Evolutionary conservation across 768 basidiomycete species (phyloP), one percentile per base, ranked within the genome.

Genomic region (Boletus rufocinnamomeus): DNA sequence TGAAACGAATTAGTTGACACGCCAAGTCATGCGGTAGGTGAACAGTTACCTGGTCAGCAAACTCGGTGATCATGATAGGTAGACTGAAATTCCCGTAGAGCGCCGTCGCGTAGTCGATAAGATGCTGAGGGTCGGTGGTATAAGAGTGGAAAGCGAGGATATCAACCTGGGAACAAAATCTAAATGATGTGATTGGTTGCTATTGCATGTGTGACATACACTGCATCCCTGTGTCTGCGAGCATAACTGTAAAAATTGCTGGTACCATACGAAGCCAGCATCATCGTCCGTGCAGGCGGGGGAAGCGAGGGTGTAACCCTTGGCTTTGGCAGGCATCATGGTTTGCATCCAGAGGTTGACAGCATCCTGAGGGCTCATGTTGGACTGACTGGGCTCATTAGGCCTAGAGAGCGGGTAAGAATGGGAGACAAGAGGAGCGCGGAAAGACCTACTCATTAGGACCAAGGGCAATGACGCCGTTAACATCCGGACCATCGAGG

Each of bases 121-220:
- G 76, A 11, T 74, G 69, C 0, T 76, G 40, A 9, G 79, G 59
- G 16, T 74, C 57, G 16, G 76, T 82, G 51, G 82, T 85, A 70
- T 97, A 96, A 70, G 75, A 86, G 69, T 97, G 95, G 51, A 86
- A 52, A 47, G 84, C 83, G 2, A 88, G 52, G 23, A 59, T 72
- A 66, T 86, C 79, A 49, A 89, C 50, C 88, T 91, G 59, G 19
- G 23, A 27, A 11, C 50, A 46, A 58, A 47, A 27, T 23, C 1
- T 69, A 1, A 44, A 28, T 44, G 1, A 46, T 16, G 19, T 55
- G 35, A 45, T 43, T n/a, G 37, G 14, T 27, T 28, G 30, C 25
- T 17, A 21, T 19, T 40, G 5, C 23, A 34, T 2, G 47, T 8
- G 16, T 16, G 25, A 78, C 87, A 6, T 63, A 89, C 89, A 0